Base-by-base conservation (phyloP, 1,284 basidiomycete species). In the Fomitopsis schrenkii region DNA sequence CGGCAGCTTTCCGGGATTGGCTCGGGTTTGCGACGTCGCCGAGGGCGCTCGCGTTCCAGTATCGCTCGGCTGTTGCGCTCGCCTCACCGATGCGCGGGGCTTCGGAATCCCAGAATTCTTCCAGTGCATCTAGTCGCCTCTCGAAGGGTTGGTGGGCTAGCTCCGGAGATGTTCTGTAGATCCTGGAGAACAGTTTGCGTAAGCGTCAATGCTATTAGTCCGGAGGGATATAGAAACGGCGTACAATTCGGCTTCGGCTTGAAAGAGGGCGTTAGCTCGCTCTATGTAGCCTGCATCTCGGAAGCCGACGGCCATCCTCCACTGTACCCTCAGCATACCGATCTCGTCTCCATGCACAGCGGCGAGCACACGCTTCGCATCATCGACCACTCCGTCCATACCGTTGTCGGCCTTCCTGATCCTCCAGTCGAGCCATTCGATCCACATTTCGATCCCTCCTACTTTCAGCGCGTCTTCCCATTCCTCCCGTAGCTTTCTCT, bases 101-200 rank as follows among this genome's bases (percentile, higher is more conserved):
- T 73, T 91, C 90, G 1, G 86, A 83, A 57, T 93, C 90, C 90
- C 90, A 93, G 67, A 89, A 93, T 58, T 84, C 83, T 73, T 91
- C 89, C 5, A 93, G 76, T 14, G 79, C 75, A 60, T 82, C 78
- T 1, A 92, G 74, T 55, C 80, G 80, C 5, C 64, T 68, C 26
- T 81, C 75, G 40, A 85, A 75, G 19, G 86, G 71, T 52, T 76
- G 63, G 36, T 69, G 71, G 44, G 70, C 67, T 2, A 88, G 66
- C 22, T 71, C 66, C 45, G 76, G 71, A 0, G 88, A 87, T 26
- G 79, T 63, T 62, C 81, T 75, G 65, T 86, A 91, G 14, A 79
- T 77, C 48, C 88, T 91, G 66, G 14, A 59, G 58, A 22, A 57
- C 19, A 10, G 57, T 36, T n/a, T 46, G 50, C 5, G 26, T 30